Conservation (phyloP, 495 filamentous ascomycete species). For the Daldinia bambusicola region DNA sequence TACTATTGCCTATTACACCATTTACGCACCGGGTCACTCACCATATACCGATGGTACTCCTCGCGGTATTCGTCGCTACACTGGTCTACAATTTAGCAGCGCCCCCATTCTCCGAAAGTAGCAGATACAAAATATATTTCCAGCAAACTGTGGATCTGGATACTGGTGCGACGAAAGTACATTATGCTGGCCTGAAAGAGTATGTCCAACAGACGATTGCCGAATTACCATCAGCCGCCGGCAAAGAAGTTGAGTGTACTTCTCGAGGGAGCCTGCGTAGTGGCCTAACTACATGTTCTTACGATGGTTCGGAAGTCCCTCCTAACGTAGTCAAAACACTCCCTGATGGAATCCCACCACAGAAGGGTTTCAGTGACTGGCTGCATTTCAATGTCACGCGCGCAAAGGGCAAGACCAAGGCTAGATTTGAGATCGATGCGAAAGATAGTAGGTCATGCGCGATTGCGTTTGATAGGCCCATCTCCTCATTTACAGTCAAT, state of each 20-base stretch:
- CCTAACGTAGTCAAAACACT: slow-evolving; percentile 65
- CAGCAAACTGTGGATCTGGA: slow-evolving; percentile 83
- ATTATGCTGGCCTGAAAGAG: slow-evolving; percentile 74
- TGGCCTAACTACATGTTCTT: slow-evolving; percentile 73
- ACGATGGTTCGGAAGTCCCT: slow-evolving; percentile 65
- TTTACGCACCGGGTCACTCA: slow-evolving; percentile 88
- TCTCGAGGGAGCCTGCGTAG: slow-evolving; percentile 41
- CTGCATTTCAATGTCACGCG: slow-evolving; percentile 70
- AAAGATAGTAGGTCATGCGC: slow-evolving; percentile 77
- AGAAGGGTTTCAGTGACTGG: slow-evolving; percentile 65
- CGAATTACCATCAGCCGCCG: slow-evolving; percentile 75
- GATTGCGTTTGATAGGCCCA: slow-evolving; percentile 68
- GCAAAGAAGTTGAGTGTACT: slow-evolving; percentile 67
- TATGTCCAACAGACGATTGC: slow-evolving; percentile 74
- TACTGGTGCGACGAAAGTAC: slow-evolving; percentile 71
- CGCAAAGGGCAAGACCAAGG: slow-evolving; percentile 51
- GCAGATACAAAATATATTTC: slow-evolving; percentile 88
- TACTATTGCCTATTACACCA: slow-evolving; percentile 81
- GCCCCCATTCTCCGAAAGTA: slow-evolving; percentile 85
- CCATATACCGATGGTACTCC: slow-evolving; percentile 80
- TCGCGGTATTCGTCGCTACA: slow-evolving; percentile 78
- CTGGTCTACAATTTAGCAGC: slow-evolving; percentile 87
- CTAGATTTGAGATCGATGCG: slow-evolving; percentile 68
- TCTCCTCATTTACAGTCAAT: slow-evolving; percentile 69
- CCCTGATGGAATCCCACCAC: slow-evolving; percentile 56